Evolutionary conservation across 352 stramenopile species (phyloP).

Genomic region (Aphanomyces cochlioides): DNA sequence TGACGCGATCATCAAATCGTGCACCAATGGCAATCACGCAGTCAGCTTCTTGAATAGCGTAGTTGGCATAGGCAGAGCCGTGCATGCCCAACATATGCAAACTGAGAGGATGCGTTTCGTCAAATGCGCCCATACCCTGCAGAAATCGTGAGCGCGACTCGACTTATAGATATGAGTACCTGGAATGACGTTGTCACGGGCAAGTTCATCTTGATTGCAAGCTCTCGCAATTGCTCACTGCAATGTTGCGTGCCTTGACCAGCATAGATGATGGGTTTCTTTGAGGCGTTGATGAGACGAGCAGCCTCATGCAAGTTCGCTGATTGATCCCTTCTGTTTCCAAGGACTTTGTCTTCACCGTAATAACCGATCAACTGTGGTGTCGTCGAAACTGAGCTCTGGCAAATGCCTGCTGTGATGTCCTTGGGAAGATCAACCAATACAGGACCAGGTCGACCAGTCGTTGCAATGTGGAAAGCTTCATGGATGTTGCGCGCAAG

Average conservation of each 20-base stretch:
- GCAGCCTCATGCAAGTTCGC: constrained; percentile 61
- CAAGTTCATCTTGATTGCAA: constrained; percentile 92
- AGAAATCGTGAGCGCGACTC: not conserved
- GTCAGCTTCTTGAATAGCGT: constrained; percentile 93
- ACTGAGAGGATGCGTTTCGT: constrained; percentile 91
- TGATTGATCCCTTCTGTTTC: constrained; percentile 79
- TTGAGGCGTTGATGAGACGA: constrained; percentile 90
- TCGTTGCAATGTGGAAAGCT: constrained; percentile 93
- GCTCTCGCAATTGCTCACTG: constrained; percentile 84
- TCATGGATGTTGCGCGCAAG: constrained; percentile 93
- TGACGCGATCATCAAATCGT: constrained; percentile 96
- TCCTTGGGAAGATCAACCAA: constrained; percentile 96
- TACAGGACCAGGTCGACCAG: constrained; percentile 90
- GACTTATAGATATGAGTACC: not conserved
- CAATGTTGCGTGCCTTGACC: constrained; percentile 87
- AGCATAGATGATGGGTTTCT: constrained; percentile 95
- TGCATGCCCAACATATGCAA: constrained; percentile 98
- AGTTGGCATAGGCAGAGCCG: constrained; percentile 95
- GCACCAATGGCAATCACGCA: constrained; percentile 92
- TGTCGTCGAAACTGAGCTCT: constrained; percentile 61
- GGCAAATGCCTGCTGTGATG: constrained; percentile 81
- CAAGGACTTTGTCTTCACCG: constrained; percentile 72
- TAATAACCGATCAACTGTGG: constrained; percentile 83
- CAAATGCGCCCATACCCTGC: constrained; percentile 88
- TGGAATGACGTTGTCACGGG: constrained; percentile 93